Conservation (phyloP, 2,329 filamentous ascomycete species). For the Trichoderma citrinoviride region DNA sequence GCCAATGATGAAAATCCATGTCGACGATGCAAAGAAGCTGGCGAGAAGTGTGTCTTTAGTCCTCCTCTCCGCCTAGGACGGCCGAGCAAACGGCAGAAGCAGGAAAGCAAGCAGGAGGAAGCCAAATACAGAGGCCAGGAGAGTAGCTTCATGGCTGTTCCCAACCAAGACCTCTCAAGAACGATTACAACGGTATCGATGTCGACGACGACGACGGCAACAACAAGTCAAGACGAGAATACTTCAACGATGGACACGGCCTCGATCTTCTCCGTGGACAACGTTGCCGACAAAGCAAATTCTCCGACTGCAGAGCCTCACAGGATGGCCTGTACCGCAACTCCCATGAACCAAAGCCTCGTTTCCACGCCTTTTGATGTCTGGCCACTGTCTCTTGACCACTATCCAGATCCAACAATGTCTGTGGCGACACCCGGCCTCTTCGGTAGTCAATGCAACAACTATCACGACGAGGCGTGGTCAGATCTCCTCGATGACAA, state of each 20-base stretch:
- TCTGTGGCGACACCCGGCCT: background rate
- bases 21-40: conserved; percentile 1
- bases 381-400: background rate
- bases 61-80: background rate
- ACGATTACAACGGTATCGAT: background rate
- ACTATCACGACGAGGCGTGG: background rate
- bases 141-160: background rate
- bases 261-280: background rate
- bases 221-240: background rate
- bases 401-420: background rate
- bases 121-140: background rate
- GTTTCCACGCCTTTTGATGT: background rate
- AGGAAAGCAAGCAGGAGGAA: background rate
- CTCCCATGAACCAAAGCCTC: background rate
- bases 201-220: background rate
- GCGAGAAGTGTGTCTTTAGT: background rate
- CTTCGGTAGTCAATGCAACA: background rate
- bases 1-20: background rate
- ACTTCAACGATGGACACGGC: background rate
- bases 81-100: background rate
- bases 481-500: background rate
- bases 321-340: background rate
- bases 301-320: background rate
- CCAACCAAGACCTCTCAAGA: background rate
- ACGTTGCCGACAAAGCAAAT: background rate